Conservation (phyloP, 139 green algal genomes). For the Penium margaritaceum region DNA sequence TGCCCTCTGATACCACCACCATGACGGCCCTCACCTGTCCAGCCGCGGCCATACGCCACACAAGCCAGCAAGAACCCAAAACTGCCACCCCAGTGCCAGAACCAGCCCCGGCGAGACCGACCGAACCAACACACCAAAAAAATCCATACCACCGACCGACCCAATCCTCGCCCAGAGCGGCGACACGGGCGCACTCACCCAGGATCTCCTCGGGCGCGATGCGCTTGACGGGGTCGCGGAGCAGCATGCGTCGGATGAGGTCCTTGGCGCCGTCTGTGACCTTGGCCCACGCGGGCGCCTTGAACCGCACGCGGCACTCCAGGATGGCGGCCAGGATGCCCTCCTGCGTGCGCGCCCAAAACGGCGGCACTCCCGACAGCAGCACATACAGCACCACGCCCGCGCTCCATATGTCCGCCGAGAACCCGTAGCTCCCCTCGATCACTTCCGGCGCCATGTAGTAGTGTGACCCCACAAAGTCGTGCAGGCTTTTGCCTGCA, state of each 20-base stretch:
- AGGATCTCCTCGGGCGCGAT: not conserved
- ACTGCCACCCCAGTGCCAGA: too few relatives aligned
- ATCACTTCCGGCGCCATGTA: conserved; percentile 74
- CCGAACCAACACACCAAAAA: too few relatives aligned
- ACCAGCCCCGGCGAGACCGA: too few relatives aligned
- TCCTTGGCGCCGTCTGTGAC: conserved; percentile 29
- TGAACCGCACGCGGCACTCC: conserved; percentile 5
- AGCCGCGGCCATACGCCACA: too few relatives aligned
- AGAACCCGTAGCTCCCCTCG: conserved; percentile 25
- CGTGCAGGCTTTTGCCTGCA: conserved; percentile 52
- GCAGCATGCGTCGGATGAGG: conserved; percentile 32
- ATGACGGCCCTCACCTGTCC: too few relatives aligned
- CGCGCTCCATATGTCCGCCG: conserved; percentile 49
- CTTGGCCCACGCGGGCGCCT: conserved; percentile 3
- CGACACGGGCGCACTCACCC: too few relatives aligned
- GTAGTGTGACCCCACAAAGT: conserved; percentile 78
- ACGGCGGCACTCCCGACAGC: conserved; percentile 37
- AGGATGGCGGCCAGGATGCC: conserved; percentile 27
- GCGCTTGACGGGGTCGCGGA: conserved; percentile 13
- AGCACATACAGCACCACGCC: conserved; percentile 51
- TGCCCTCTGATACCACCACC: too few relatives aligned
- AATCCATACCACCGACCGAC: too few relatives aligned
- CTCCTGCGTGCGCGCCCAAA: conserved; percentile 26
- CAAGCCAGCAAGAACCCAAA: too few relatives aligned
- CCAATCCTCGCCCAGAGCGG: too few relatives aligned